phyloP scores from a whole-genome alignment of 495 filamentous ascomycete species.

The Aspergillus bertholletiae region DNA sequence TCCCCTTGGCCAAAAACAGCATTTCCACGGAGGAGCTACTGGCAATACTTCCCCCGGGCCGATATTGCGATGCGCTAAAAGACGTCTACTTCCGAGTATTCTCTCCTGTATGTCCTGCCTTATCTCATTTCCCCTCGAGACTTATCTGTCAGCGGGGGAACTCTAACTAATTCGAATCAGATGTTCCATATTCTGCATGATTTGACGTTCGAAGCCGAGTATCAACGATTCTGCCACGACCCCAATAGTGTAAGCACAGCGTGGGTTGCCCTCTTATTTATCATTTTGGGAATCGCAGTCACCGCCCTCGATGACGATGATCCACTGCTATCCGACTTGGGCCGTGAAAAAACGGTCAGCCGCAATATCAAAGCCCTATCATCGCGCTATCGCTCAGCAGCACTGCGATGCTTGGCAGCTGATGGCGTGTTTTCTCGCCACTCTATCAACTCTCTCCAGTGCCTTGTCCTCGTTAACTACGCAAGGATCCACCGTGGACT shows the following conservation, averaged over 20 bases:
- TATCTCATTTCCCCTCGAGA: not conserved
- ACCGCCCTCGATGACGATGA: slow-evolving; percentile 44
- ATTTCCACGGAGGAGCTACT: slow-evolving; percentile 30
- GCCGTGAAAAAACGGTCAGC: slow-evolving; percentile 36
- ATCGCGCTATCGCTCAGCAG: slow-evolving; percentile 40
- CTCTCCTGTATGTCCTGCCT: slow-evolving; percentile 28
- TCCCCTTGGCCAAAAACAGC: slow-evolving; percentile 28
- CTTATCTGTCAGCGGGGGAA: slow-evolving; percentile 8
- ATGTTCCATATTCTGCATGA: slow-evolving; percentile 46
- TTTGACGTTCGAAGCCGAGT: slow-evolving; percentile 45
- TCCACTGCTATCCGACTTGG: slow-evolving; percentile 38
- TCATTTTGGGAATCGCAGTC: slow-evolving; percentile 40
- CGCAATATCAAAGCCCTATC: slow-evolving; percentile 41
- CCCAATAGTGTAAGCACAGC: slow-evolving; percentile 36
- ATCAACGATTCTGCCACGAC: slow-evolving; percentile 42
- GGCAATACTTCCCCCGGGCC: slow-evolving; percentile 33
- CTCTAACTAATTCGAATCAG: slow-evolving; percentile 1
- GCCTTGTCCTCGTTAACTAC: slow-evolving; percentile 42
- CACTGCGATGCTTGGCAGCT: slow-evolving; percentile 42
- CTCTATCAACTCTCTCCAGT: slow-evolving; percentile 45
- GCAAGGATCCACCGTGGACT: slow-evolving; percentile 39
- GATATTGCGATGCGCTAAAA: slow-evolving; percentile 37
- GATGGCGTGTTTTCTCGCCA: slow-evolving; percentile 42
- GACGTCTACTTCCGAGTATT: slow-evolving; percentile 40
- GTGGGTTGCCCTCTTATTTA: slow-evolving; percentile 45